These are phyloP conservation scores for Mycotypha africana DNA, from an alignment of 371 early-diverging fungal genomes.

Conservation along the genomic window DNA sequence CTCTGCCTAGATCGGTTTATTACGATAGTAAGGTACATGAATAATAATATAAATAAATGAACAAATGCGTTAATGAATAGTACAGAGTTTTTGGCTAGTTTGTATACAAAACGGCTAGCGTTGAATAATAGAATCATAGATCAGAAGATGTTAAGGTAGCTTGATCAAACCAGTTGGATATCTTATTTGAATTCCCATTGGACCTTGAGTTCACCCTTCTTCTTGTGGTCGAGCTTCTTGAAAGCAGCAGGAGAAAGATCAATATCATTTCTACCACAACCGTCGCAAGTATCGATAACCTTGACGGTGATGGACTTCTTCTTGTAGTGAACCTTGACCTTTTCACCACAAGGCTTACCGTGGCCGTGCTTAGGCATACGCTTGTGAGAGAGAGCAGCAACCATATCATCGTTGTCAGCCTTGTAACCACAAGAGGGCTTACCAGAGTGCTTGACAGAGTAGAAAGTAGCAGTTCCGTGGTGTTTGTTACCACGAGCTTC, in stretches of 20 bases:
- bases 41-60: too few relatives aligned
- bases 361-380: constrained; percentile 19
- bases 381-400: constrained; percentile 28
- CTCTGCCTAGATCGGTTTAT: too few relatives aligned
- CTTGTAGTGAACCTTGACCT: constrained; percentile 20
- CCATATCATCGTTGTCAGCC: constrained; percentile 17
- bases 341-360: constrained; percentile 37
- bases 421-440: constrained; percentile 37
- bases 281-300: constrained; percentile 46
- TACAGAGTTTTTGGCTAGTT: too few relatives aligned
- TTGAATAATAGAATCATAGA: too few relatives aligned
- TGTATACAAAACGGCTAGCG: too few relatives aligned
- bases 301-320: constrained; percentile 30
- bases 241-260: constrained; percentile 41
- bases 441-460: constrained; percentile 22
- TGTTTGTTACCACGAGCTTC: constrained; percentile 9
- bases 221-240: constrained; percentile 19
- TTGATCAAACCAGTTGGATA: too few relatives aligned
- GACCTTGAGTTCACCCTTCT: not conserved
- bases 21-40: too few relatives aligned
- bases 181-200: constrained; percentile 3
- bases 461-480: constrained; percentile 34
- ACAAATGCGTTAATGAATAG: constrained; percentile 1
- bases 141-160: too few relatives aligned
- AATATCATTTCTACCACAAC: constrained; percentile 28